Conservation (phyloP, 192 early-diverging fungal genomes). For the Coemansia sp. region DNA sequence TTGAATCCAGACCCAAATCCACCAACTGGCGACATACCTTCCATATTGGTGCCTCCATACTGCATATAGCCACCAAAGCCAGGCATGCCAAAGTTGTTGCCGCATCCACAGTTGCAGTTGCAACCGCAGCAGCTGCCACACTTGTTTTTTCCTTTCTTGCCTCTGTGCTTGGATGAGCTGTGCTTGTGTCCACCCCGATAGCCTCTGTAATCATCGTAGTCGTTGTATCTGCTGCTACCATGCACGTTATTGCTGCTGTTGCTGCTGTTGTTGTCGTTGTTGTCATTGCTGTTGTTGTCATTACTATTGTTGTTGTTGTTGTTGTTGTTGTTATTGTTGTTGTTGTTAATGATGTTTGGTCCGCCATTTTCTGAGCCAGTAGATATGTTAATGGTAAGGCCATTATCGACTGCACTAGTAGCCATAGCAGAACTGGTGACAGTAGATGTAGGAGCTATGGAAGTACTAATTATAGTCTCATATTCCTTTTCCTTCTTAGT, state of each 20-base stretch:
- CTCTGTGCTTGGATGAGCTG: background rate
- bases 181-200: background rate
- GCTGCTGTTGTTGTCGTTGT: background rate
- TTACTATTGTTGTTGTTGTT: background rate
- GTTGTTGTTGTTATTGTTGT: background rate
- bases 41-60: background rate
- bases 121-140: conserved; percentile 2
- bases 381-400: background rate
- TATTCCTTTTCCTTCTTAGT: background rate
- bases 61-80: background rate
- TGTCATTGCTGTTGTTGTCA: background rate
- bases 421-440: background rate
- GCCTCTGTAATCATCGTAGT: background rate
- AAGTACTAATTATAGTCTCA: background rate
- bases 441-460: background rate
- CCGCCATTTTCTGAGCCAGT: background rate
- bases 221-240: background rate
- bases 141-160: conserved; percentile 2
- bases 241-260: background rate
- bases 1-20: background rate
- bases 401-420: background rate
- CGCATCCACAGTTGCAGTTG: conserved; percentile 1
- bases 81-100: background rate
- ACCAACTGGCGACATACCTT: too few species aligned
- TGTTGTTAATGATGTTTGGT: too few species aligned